Base-by-base conservation (phyloP, 2,329 filamentous ascomycete species). In the Fusarium tjaetaba region DNA sequence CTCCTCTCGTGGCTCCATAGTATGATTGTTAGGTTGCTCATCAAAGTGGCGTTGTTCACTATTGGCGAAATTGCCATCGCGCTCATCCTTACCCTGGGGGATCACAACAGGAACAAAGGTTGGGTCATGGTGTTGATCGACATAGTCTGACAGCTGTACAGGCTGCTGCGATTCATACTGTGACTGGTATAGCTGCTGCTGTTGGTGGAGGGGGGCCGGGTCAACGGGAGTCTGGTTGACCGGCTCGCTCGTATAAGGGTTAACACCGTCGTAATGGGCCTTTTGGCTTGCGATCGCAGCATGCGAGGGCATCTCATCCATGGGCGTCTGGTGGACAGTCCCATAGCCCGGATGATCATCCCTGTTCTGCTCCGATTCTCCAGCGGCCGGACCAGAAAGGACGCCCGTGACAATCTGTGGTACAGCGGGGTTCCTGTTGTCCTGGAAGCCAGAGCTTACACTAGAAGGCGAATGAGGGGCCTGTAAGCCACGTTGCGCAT, bases 401-500 rank as follows among this genome's bases (percentile, higher is more conserved):
- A 86, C 87, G 49, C 86, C 87, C 34, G 90, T 87, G 55, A 88
- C 88, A 62, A 88, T 90, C 75, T 89, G 86, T 77, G 89, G 86
- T 77, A 90, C 82, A 79, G 91, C 88, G 80, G 87, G 86, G 79
- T 91, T 90, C 76, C 82, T 90, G 55, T 80, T 73, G 68, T 84
- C 81, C 73, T 84, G 81, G 76, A 84, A 84, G 73, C 88, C 90
- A 77, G 93, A 95, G 82, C 92, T 94, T 83, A 91, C 90, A 87
- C 94, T 97, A 87, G 93, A 94, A 70, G 93, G 93, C 80, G 93
- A 94, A 81, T 91, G 86, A 80, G 93, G 90, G 80, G 90, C 91
- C 84, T 95, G 92, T 90, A 94, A 91, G 87, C 93, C 92, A 86
- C 94, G 91, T 81, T 90, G 85, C 71, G 88, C 86, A 83, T 95